Evolutionary conservation across 2,329 filamentous ascomycete species (phyloP), one percentile per base, ranked within the genome.

Genomic region (Hypocreales sp.): DNA sequence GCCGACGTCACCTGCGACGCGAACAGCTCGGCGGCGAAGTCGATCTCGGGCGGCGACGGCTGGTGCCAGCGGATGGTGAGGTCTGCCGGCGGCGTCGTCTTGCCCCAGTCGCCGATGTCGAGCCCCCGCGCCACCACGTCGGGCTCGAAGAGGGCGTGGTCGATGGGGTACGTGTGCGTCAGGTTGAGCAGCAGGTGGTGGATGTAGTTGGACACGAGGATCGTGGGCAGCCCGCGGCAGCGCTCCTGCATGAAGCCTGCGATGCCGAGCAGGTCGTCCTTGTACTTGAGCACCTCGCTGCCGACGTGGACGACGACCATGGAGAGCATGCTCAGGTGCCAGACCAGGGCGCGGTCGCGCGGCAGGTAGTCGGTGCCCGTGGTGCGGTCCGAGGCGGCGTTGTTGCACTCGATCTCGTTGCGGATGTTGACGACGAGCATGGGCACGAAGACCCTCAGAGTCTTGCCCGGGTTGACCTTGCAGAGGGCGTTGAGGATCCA

Each of bases 251-350:
- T 95, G 55, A 87, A 95, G 29, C 79, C 65, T 9, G 87, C 84
- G 48, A 98, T 87, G 35, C 83, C 79, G 37, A 93, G 81, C 3
- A 98, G 68, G 26, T 95, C 80, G 27, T 82, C 64, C 52, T 84
- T 83, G 61, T 92, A 92, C 34, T 79, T 78, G 33, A 98, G 64
- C 10, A 95, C 81, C 39, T 90, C 81, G 37, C 77, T 73, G 19
- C 90, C 90, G 24, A 98, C 84, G 44, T 98, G 90, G 4, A 98
- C 90, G 14, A 94, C 83, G 33, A 83, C 90, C 87, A 98, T 98
- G 47, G 86, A 92, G 5, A 98, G 68, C 62, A 98, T 84, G 52
- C 83, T 93, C 33, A 95, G 72, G 46, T 95, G 82, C 92, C 92
- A 98, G 1, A 98, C 86, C 11, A 98, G 60, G 4, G 82, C 90